Evolutionary conservation across 495 filamentous ascomycete genomes (phyloP), one percentile per base, ranked within the genome.

Genomic region (Hypoxylon cercidicola): DNA sequence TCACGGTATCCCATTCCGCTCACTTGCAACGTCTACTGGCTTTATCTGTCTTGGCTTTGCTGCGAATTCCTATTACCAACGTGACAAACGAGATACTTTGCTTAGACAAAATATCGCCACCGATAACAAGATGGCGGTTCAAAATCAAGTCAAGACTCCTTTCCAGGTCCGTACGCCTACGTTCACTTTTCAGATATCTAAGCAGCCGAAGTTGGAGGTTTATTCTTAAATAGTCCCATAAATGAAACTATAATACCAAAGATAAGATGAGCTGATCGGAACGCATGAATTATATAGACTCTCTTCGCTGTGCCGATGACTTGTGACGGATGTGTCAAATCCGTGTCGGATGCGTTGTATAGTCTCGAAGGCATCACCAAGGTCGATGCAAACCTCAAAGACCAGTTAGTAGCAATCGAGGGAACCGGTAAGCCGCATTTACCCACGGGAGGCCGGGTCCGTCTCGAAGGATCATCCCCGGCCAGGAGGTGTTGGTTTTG

Each of bases 301-400:
- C 89, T 93, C 60, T 97, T 99, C 72, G 91, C 94, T 60, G 95
- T 98, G 74, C 93, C 92, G 20, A 89, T 99, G 84, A 90, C 86
- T 75, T 98, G 95, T 77, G 89, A 96, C 40, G 75, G 81, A 69
- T 99, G 95, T 77, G 87, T 95, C 68, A 89, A 92, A 64, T 89
- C 93, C 64, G 84, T 99, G 61, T 93, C 93, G 30, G 80, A 77
- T 53, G 88, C 91, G 20, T 76, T 99, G 30, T 78, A 86, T 66
- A 88, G 89, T 70, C 74, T 98, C 11, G 82, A 85, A 52, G 93
- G 90, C 2, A 88, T 93, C 72, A 79, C 80, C 67, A 89, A 85
- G 28, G 85, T 93, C 23, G 81, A 89, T 41, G 87, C 85, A 37
- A 84, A 88, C 68, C 76, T 92, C 18, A 75, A 83, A 64, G 79